These are phyloP conservation scores for Coemansia umbellata DNA, from an alignment of 192 early-diverging fungal species.

Conservation along the genomic window DNA sequence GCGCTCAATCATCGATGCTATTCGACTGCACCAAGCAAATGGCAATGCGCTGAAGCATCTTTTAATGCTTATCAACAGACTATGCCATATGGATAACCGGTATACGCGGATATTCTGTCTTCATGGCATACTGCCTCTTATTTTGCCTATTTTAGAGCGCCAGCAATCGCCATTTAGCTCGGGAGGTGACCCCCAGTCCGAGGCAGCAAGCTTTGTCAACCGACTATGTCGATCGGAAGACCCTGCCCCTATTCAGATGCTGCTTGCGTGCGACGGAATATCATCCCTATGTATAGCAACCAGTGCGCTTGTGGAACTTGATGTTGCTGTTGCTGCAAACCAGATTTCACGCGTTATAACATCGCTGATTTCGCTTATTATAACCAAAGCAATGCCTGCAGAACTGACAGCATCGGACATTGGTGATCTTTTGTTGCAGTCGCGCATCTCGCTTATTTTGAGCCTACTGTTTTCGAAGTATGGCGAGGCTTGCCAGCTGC, in stretches of 20 bases:
- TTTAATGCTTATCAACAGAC: conserved; percentile 37
- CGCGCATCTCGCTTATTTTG: conserved; percentile 19
- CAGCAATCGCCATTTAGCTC: background rate
- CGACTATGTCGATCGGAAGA: conserved; percentile 39
- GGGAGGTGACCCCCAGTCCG: conserved; percentile 26
- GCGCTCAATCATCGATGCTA: conserved; percentile 38
- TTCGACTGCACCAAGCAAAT: conserved; percentile 28
- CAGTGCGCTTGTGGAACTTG: conserved; percentile 22
- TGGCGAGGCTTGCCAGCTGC: conserved; percentile 43
- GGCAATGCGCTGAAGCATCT: conserved; percentile 26
- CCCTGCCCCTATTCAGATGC: conserved; percentile 35
- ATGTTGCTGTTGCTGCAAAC: conserved; percentile 19
- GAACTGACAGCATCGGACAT: conserved; percentile 35
- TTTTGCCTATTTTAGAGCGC: conserved; percentile 22
- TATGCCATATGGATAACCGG: conserved; percentile 41
- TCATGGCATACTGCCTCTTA: conserved; percentile 40
- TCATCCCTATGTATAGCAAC: conserved; percentile 31
- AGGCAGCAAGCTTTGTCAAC: conserved; percentile 34
- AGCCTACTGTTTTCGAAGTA: conserved; percentile 30
- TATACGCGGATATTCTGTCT: conserved; percentile 41
- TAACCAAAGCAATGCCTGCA: conserved; percentile 30
- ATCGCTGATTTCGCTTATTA: conserved; percentile 31
- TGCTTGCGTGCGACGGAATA: conserved; percentile 45
- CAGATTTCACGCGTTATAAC: conserved; percentile 41
- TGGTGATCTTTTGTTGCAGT: conserved; percentile 33